These are phyloP conservation scores for Colletotrichum australisinense DNA, from an alignment of 2,329 filamentous ascomycete species.

Conservation along the genomic window DNA sequence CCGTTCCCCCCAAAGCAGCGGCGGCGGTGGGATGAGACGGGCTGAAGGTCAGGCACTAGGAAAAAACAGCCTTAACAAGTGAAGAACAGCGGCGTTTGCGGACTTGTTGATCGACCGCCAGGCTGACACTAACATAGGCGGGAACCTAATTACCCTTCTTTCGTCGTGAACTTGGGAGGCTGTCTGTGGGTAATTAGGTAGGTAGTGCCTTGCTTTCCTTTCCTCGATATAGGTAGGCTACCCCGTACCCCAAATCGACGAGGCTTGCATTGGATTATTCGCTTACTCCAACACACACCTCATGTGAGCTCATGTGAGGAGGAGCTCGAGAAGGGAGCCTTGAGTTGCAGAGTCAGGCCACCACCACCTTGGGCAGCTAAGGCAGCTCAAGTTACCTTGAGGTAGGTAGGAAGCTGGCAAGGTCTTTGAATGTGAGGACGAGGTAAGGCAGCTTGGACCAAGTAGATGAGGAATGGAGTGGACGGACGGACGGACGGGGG, in stretches of 20 bases:
- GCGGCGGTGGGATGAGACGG: neutral
- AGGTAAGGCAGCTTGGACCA: neutral
- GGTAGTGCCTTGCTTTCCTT: neutral
- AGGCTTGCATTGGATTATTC: conserved; percentile 13
- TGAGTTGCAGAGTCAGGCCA: neutral
- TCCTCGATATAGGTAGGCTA: neutral
- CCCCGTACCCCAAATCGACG: conserved; percentile 18
- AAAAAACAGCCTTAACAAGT: neutral
- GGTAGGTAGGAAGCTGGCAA: neutral
- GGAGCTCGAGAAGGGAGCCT: neutral
- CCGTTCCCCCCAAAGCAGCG: neutral
- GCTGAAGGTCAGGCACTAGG: neutral
- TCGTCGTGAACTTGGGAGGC: neutral
- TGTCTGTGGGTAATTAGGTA: neutral
- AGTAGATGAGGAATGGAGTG: neutral
- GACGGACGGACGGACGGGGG: neutral
- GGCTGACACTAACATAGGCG: neutral
- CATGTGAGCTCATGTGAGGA: neutral
- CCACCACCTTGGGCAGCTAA: neutral
- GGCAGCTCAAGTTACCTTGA: too few relatives aligned
- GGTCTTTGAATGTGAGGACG: neutral
- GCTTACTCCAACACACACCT: neutral
- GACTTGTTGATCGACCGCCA: conserved; percentile 23
- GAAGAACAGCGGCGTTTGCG: conserved; percentile 20
- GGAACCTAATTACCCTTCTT: conserved; percentile 5